Evolutionary conservation across 2,329 filamentous ascomycete genomes (phyloP), one percentile per base, ranked within the genome.

Genomic region (Triangularia verruculosa): DNA sequence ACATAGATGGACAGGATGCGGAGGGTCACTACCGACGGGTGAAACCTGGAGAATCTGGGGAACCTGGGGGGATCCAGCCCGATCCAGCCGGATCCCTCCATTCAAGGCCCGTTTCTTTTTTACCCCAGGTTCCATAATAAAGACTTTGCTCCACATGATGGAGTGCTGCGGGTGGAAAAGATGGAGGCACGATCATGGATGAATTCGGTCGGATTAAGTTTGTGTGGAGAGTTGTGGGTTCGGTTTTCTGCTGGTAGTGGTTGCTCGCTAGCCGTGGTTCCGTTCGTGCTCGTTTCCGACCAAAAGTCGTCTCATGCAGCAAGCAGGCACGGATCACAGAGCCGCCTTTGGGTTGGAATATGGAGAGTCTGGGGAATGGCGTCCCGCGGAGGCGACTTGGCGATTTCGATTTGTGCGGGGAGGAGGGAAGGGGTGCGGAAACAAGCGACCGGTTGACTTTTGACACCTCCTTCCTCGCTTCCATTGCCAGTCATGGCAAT

Each of bases 41-140:
- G 56, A 22, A 20, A 43, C 34, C n/a, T 47, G 32, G 22, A 20
- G n/a, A 47, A 47, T 47, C 39, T 20, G 39, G 39, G 39, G 39
- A 47, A 17, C 39, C n/a, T 17, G 39, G 39, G 39, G n/a, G 39
- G 39, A 47, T 47, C 39, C 39, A 47, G 20, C 39, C 51, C 51
- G 12, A 54, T 54, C 51, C 51, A 43, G 56, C 56, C 51, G 32
- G 32, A 47, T 58, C 11, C 32, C 32, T 58, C 34, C 56, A 58
- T 24, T 27, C 51, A 12, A 28, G 51, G 51, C 51, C 24, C 25
- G 58, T 30, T 34, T 59, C 12, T 30, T 59, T 57, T 34, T 47
- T 28, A 43, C 55, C 55, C 55, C 32, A 52, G 53, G 15, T 59
- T 51, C 57, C 54, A 61, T 17, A 34, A 53, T 47, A 34, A 57